A percentile compares a stretch with the other conserved stretches of the same genome.
Conservation (phyloP, 129 eudicot species). For the Escallonia herrerae region DNA sequence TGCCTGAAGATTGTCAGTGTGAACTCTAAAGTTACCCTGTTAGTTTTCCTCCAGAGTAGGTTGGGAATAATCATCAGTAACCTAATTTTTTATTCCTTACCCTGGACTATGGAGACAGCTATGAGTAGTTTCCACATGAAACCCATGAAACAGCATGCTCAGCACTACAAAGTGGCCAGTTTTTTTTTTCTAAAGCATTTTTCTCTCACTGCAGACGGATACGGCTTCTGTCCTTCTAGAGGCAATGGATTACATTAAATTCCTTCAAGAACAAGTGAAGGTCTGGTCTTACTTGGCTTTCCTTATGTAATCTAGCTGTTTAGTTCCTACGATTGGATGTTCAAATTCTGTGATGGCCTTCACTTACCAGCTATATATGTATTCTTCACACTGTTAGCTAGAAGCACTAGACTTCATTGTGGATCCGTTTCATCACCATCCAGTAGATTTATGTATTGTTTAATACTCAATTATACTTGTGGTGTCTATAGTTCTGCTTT, state of each 20-base stretch:
- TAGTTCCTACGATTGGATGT: neutral
- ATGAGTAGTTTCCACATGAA: neutral
- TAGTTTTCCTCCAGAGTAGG: neutral
- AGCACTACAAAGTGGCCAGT: neutral
- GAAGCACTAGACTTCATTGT: neutral
- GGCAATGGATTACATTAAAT: constrained; percentile 81
- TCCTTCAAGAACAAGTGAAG: constrained; percentile 96
- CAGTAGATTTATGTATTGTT: neutral
- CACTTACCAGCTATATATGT: neutral
- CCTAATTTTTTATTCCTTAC: neutral
- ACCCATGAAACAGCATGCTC: neutral
- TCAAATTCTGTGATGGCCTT: neutral
- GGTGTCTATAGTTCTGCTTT: too few relatives aligned
- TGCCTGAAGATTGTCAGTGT: neutral
- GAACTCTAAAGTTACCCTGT: neutral
- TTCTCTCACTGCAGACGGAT: constrained; percentile 63
- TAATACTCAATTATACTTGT: too few relatives aligned
- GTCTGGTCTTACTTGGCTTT: constrained; percentile 25
- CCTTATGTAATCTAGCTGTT: neutral
- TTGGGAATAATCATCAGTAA: neutral
- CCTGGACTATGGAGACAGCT: too few relatives aligned
- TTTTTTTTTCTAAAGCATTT: neutral
- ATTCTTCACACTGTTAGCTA: too few relatives aligned
- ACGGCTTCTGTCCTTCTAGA: constrained; percentile 92
- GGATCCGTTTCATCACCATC: neutral